Base-by-base conservation (phyloP, 2,329 filamentous ascomycete species). In the Myriosclerotinia duriaeana region DNA sequence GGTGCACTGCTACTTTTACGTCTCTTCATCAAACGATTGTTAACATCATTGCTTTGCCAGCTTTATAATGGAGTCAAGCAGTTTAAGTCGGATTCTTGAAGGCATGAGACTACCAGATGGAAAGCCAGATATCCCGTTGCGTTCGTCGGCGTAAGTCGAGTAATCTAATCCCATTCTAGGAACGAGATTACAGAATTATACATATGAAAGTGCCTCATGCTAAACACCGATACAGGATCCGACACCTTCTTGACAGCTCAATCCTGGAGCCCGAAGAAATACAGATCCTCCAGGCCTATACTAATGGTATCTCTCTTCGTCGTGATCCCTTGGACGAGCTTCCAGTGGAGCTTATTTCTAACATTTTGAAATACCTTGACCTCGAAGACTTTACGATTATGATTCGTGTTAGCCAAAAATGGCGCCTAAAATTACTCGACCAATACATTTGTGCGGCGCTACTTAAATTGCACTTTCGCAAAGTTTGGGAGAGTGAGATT, bases 371-470 rank as follows among this genome's bases (percentile, higher is more conserved):
- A 7, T 46, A 71, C 60, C 67, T 76, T 34, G 66, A 71, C 26
- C 68, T 74, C 8, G 70, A 73, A 34, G 73, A 75, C 54, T 38
- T 72, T 9, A 44, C 72, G 50, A 60, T 40, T n/a, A 58, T 71
- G n/a, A 68, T 69, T 26, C 58, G 55, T n/a, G 73, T 76, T 30
- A 72, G 66, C 42, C 67, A 38, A 8, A 26, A 26, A 40, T 76
- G 74, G 74, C 67, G 68, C n/a, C 50, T 30, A 17, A 67, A 48
- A 17, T 73, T 74, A 52, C 67, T 67, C 4, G 67, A 65, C 36
- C 59, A 56, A 12, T 66, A 71, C 0, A 48, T 73, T 40, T 72
- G 64, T 42, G n/a, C 62, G 5, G 58, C 55, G 9, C 53, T 73
- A 9, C 65, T 72, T 7, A 64, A 70, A 44, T 60, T 34, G 38